These are phyloP conservation scores for Pilatotrama ljubarskyi DNA, from an alignment of 768 basidiomycete species.

Conservation along the genomic window DNA sequence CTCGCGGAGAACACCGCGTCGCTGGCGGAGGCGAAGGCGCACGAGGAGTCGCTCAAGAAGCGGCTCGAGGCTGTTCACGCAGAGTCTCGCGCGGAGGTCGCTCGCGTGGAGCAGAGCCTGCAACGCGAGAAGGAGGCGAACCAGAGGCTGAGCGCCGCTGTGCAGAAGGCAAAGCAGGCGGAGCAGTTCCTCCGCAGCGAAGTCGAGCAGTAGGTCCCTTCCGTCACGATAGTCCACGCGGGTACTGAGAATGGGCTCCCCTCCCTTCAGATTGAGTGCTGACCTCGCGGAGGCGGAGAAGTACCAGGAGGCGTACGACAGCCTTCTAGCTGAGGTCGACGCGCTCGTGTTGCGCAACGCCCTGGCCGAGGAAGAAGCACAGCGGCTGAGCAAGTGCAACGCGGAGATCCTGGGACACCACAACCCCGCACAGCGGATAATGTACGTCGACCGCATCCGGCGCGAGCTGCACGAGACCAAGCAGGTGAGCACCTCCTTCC, in stretches of 20 bases:
- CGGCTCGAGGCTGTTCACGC: constrained; percentile 30
- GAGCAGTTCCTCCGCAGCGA: constrained; percentile 72
- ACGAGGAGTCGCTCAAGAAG: constrained; percentile 31
- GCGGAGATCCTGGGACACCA: constrained; percentile 83
- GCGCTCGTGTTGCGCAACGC: constrained; percentile 68
- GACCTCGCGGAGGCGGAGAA: constrained; percentile 62
- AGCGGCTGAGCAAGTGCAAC: constrained; percentile 76
- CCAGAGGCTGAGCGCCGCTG: constrained; percentile 48
- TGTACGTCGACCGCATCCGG: constrained; percentile 84
- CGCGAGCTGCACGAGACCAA: constrained; percentile 78
- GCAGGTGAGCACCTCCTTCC: constrained; percentile 53
- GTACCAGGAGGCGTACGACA: constrained; percentile 72
- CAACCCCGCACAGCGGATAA: constrained; percentile 83
- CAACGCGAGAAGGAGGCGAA: constrained; percentile 37
- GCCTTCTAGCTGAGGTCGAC: constrained; percentile 62
- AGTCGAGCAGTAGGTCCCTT: constrained; percentile 57
- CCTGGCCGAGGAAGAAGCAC: constrained; percentile 78
- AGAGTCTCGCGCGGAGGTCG: constrained; percentile 33
- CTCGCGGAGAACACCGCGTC: constrained; percentile 26
- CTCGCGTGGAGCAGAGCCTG: constrained; percentile 30
- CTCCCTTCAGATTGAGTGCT: constrained; percentile 37
- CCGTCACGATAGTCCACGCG: too few relatives aligned
- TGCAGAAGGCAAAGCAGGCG: constrained; percentile 59
- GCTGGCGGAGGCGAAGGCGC: constrained; percentile 20
- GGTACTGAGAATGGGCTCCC: too few relatives aligned